phyloP scores from a whole-genome alignment of 805 yeast genomes.

The Ogataea chonburiensis region DNA sequence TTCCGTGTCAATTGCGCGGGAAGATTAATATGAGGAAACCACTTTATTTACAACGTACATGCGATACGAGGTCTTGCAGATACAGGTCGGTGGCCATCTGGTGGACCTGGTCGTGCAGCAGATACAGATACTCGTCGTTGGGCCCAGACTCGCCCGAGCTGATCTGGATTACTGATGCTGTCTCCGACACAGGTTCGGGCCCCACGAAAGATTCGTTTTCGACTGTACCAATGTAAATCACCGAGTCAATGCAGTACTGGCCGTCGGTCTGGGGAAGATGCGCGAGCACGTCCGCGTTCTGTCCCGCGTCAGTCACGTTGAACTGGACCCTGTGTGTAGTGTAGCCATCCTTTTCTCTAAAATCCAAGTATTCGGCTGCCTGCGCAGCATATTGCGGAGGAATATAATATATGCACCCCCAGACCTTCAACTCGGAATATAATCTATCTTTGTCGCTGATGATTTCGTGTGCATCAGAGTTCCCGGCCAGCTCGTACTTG shows the following conservation, averaged over 20 bases:
- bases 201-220: constrained; percentile 84
- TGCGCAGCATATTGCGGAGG: constrained; percentile 58
- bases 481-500: constrained; percentile 26
- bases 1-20: constrained; percentile 10
- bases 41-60: not conserved
- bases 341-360: constrained; percentile 89
- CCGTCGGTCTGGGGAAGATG: constrained; percentile 37
- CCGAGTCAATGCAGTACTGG: constrained; percentile 48
- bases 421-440: constrained; percentile 49
- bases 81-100: constrained; percentile 43
- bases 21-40: not conserved
- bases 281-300: constrained; percentile 25
- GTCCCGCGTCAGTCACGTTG: constrained; percentile 37
- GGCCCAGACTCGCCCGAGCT: constrained; percentile 80
- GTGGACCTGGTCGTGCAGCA: constrained; percentile 49
- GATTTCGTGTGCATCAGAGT: constrained; percentile 17
- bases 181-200: constrained; percentile 58
- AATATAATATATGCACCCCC: constrained; percentile 85
- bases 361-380: constrained; percentile 69
- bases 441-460: constrained; percentile 25
- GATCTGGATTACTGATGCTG: constrained; percentile 59
- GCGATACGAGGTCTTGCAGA: constrained; percentile 29
- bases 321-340: constrained; percentile 66
- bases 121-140: constrained; percentile 66
- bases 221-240: constrained; percentile 80